These are phyloP conservation scores for Cercospora sp. DNA, from an alignment of 2,329 filamentous ascomycete genomes.

Conservation along the genomic window DNA sequence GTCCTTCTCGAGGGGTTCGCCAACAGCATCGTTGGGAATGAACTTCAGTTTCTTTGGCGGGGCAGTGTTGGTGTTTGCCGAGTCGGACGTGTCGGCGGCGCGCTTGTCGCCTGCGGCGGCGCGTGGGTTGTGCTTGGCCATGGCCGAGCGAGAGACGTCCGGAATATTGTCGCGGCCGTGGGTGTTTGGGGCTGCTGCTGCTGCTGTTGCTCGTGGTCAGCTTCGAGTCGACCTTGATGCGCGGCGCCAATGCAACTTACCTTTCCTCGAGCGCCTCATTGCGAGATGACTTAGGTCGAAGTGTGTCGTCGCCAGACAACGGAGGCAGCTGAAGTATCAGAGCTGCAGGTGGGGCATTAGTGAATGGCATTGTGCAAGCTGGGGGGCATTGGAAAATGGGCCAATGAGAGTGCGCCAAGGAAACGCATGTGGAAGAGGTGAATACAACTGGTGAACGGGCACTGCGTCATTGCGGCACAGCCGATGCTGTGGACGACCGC, in stretches of 20 bases:
- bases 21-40: not conserved
- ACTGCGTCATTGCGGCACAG: not conserved
- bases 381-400: not conserved
- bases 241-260: not conserved
- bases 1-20: not conserved
- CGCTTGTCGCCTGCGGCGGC: not conserved
- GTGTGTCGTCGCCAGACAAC: not conserved
- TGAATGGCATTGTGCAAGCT: not conserved
- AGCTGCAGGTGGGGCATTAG: not conserved
- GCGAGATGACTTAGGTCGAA: not conserved
- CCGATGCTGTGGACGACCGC: not conserved
- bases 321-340: not conserved
- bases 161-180: not conserved
- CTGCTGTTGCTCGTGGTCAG: not conserved
- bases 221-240: not conserved
- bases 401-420: not conserved
- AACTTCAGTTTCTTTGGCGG: not conserved
- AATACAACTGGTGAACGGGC: not conserved
- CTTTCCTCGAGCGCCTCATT: not conserved
- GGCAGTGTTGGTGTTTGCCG: not conserved
- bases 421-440: not conserved
- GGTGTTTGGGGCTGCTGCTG: not conserved
- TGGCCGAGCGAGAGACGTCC: not conserved
- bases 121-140: not conserved
- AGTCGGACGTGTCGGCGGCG: not conserved